Conservation (phyloP, 2,329 filamentous ascomycete genomes). For the Pyrenophora graminea region DNA sequence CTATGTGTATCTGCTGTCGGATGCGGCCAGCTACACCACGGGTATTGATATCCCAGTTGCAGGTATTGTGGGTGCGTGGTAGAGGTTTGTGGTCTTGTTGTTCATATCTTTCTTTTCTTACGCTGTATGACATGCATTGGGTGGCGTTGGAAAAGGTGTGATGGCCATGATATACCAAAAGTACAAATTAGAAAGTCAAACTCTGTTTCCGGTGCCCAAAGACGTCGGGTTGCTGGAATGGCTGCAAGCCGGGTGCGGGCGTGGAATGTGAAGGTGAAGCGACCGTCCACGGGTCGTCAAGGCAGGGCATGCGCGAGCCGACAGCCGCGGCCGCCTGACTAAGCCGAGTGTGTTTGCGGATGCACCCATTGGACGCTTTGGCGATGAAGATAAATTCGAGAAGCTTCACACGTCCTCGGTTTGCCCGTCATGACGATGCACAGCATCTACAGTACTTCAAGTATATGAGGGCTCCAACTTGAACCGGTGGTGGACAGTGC, state of each 20-base stretch:
- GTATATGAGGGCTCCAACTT: constrained; percentile 8
- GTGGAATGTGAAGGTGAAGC: background rate
- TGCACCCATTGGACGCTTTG: too few species aligned
- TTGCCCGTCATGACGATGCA: too few species aligned
- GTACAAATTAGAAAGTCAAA: constrained; percentile 7
- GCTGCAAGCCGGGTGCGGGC: background rate
- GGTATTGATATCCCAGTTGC: constrained; percentile 56
- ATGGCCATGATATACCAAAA: constrained; percentile 8
- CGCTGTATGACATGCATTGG: constrained; percentile 22
- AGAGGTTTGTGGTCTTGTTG: constrained; percentile 1
- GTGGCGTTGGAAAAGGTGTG: constrained; percentile 19
- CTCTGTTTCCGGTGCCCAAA: background rate
- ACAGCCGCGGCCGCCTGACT: constrained; percentile 6
- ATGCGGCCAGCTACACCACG: constrained; percentile 55
- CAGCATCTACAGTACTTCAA: background rate
- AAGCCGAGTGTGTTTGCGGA: background rate
- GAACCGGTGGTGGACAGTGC: constrained; percentile 8
- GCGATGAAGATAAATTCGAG: too few species aligned
- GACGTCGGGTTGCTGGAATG: too few species aligned
- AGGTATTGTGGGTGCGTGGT: constrained; percentile 54
- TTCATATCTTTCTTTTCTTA: background rate
- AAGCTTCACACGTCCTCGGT: too few species aligned
- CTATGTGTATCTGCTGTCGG: constrained; percentile 55
- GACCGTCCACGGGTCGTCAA: background rate
- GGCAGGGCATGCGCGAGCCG: background rate